These are phyloP conservation scores for Ophiostoma perfectum DNA, from an alignment of 2,329 filamentous ascomycete species.

Conservation along the genomic window DNA sequence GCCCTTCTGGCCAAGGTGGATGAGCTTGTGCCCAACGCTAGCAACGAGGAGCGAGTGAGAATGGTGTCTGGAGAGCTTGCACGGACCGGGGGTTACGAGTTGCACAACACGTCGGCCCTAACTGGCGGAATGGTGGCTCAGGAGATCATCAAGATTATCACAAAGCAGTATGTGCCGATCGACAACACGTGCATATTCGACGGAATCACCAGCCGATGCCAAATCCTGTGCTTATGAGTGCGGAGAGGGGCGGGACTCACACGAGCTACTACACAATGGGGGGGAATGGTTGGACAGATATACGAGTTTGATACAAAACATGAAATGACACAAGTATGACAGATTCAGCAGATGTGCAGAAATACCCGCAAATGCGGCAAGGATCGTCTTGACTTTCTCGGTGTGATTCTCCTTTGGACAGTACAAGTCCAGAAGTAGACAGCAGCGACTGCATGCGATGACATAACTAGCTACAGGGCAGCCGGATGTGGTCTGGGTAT, in stretches of 20 bases:
- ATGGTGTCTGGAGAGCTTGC: constrained; percentile 61
- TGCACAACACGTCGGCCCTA: constrained; percentile 87
- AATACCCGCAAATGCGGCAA: neutral
- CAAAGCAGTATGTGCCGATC: constrained; percentile 65
- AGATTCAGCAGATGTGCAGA: neutral
- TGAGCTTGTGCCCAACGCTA: constrained; percentile 42
- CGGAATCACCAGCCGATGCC: constrained; percentile 58
- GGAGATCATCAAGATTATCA: constrained; percentile 87
- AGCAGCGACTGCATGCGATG: too few species aligned
- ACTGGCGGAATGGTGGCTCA: constrained; percentile 93
- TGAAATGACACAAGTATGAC: neutral
- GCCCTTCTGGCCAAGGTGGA: constrained; percentile 49
- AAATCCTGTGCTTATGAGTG: constrained; percentile 40
- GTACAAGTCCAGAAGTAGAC: neutral
- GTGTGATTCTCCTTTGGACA: neutral
- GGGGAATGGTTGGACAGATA: too few species aligned
- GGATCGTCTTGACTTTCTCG: neutral
- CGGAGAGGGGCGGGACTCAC: neutral
- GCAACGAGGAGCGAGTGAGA: constrained; percentile 44
- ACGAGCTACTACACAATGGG: neutral
- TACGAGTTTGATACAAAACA: neutral
- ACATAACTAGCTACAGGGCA: too few species aligned
- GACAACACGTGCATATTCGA: constrained; percentile 68
- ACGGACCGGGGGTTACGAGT: constrained; percentile 73
- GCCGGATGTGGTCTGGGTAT: too few species aligned